Conservation (phyloP, 2,329 filamentous ascomycete genomes). For the Colletotrichum ledebouriae region DNA sequence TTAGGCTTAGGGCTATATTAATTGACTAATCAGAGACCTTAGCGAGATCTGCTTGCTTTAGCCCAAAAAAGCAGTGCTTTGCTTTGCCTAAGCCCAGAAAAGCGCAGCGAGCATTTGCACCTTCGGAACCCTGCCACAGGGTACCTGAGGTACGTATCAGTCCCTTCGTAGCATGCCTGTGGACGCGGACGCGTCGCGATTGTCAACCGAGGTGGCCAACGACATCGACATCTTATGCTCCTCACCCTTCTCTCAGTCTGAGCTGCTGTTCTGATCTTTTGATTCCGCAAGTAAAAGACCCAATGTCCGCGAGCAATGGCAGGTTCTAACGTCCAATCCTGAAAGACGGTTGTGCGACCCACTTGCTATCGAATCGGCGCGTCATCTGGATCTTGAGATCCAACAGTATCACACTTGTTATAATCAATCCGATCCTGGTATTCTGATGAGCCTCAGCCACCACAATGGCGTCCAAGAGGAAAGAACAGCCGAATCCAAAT, state of each 20-base stretch:
- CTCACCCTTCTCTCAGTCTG: neutral
- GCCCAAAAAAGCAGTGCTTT: too few species aligned
- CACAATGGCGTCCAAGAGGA: constrained; percentile 32
- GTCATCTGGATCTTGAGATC: neutral
- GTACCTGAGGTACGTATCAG: too few species aligned
- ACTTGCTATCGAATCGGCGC: neutral
- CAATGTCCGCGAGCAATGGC: constrained; percentile 9
- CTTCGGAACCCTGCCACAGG: too few species aligned
- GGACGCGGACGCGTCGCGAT: constrained; percentile 27
- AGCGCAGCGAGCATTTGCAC: too few species aligned
- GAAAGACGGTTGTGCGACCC: neutral
- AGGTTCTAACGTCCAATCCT: constrained; percentile 11
- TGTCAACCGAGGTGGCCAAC: constrained; percentile 18
- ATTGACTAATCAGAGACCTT: too few species aligned
- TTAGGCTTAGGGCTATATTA: too few species aligned
- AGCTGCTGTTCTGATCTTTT: neutral
- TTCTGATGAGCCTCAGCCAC: constrained; percentile 8
- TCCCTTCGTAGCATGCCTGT: neutral
- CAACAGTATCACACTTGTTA: constrained; percentile 2
- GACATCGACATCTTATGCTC: constrained; percentile 3
- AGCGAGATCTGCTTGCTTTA: too few species aligned
- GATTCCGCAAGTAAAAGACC: constrained; percentile 11
- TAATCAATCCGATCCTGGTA: neutral
- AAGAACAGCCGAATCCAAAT: constrained; percentile 9
- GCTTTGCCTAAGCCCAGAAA: too few species aligned